These are phyloP conservation scores for Ochetophila trinervis DNA, from an alignment of 306 rosid species.

Conservation along the genomic window DNA sequence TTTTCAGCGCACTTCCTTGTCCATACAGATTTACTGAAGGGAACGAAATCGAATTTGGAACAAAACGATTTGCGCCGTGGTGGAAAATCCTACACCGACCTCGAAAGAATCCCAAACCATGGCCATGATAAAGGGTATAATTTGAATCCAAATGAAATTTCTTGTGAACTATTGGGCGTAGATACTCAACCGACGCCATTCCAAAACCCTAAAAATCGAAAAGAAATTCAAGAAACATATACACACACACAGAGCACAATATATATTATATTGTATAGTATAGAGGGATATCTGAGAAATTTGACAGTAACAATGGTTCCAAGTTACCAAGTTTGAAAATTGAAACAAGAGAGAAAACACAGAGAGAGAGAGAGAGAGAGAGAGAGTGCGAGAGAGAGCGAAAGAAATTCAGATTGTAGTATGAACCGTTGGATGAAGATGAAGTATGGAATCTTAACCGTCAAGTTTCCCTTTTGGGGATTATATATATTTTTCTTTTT, in stretches of 20 bases:
- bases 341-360: not conserved
- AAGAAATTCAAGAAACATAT: slow-evolving; percentile 24
- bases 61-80: slow-evolving; percentile 33
- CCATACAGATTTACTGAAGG: slow-evolving; percentile 29
- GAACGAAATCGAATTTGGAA: slow-evolving; percentile 36
- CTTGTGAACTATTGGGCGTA: slow-evolving; percentile 45
- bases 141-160: slow-evolving; percentile 46
- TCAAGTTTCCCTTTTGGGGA: slow-evolving; percentile 7
- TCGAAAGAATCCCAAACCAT: slow-evolving; percentile 40
- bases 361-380: slow-evolving; percentile 17
- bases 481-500: no score
- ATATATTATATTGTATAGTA: no score
- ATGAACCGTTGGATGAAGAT: slow-evolving; percentile 48
- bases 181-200: slow-evolving; percentile 66
- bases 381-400: slow-evolving; percentile 14
- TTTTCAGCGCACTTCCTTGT: slow-evolving; percentile 21
- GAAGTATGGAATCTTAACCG: slow-evolving; percentile 35
- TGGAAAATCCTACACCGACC: slow-evolving; percentile 40
- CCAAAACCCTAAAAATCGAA: slow-evolving; percentile 24
- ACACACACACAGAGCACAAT: not conserved
- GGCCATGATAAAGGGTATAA: slow-evolving; percentile 36
- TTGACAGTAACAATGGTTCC: slow-evolving; percentile 26
- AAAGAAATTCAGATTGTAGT: slow-evolving; percentile 22
- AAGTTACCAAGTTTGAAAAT: slow-evolving; percentile 13
- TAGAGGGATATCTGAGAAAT: not conserved